Base-by-base conservation (phyloP, 108 stramenopile species). In the Epithemia pelagica region DNA sequence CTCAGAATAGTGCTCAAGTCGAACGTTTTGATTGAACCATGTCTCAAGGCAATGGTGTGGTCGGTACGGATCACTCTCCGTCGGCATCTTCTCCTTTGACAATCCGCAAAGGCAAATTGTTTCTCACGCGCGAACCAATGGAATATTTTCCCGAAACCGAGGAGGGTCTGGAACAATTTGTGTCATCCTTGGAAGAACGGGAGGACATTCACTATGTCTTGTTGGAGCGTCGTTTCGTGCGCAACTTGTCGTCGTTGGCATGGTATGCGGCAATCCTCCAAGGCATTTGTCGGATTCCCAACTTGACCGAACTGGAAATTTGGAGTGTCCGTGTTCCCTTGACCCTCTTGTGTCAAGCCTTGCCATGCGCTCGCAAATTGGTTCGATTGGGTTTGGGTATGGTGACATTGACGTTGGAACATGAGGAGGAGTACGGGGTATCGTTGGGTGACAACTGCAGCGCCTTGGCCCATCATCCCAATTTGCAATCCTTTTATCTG, bases 241-340 rank as follows among this genome's bases (percentile, higher is more conserved):
- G 56, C 26, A 23, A 57, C 15, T 46, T 46, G 15, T 27, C 26
- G 3, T 3, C 7, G 56, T 26, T 7, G 26, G 3, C 7, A 3
- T 27, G 21, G 5, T 57, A 7, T 7, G 26, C 26, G 15, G 56
- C 56, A 3, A 23, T 57, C n/a, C 7, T 57, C 3, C 18, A 57
- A 57, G 56, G 15, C 25, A 26, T 57, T 7, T 23, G 18, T 7
- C 56, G 21, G 56, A 57, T 57, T 23, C 22, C 56, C 5, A 57
- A 57, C 56, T 27, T 57, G 56, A 21, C 22, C 18, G 56, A 57
- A 57, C n/a, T 57, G 25, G 56, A 57, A 57, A 57, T 57, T 7
- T 57, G 56, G 56, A 26, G 25, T 27, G 56, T 57, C 22, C 56
- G 56, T 26, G 56, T 57, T 5, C 56, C 56, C 3, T 7, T 57